These are phyloP conservation scores for Fomitopsis betulina DNA, from an alignment of 1,284 basidiomycete species.

Conservation along the genomic window DNA sequence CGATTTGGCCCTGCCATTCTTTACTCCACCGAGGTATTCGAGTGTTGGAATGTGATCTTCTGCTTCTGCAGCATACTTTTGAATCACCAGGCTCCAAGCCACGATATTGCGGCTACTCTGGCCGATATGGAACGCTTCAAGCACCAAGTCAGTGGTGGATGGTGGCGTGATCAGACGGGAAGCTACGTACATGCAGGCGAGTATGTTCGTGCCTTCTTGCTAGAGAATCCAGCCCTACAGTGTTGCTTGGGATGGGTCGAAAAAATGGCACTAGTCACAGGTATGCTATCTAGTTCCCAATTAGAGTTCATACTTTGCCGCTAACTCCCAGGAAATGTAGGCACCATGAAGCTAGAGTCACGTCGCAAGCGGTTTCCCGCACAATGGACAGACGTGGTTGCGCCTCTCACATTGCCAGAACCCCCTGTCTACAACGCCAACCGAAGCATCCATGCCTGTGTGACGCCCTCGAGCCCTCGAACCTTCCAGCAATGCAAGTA, in stretches of 20 bases:
- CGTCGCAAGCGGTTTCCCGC: not conserved
- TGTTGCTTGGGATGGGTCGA: slow-evolving; percentile 16
- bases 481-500: slow-evolving; percentile 6
- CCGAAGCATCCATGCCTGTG: too few relatives aligned
- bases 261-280: not conserved
- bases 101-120: slow-evolving; percentile 34
- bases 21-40: slow-evolving; percentile 35
- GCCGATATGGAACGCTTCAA: slow-evolving; percentile 29
- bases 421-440: too few relatives aligned
- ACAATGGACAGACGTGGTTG: not conserved
- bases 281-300: not conserved
- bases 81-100: slow-evolving; percentile 38
- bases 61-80: slow-evolving; percentile 33
- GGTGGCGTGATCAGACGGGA: slow-evolving; percentile 4
- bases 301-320: not conserved
- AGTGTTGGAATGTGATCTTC: slow-evolving; percentile 43
- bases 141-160: slow-evolving; percentile 14
- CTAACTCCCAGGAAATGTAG: not conserved
- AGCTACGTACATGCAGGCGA: not conserved
- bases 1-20: slow-evolving; percentile 15
- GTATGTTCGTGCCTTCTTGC: slow-evolving; percentile 12
- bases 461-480: not conserved
- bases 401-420: not conserved
- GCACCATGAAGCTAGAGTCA: slow-evolving; percentile 1
- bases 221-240: slow-evolving; percentile 11